These are phyloP conservation scores for Neotropicomus parvogracilis DNA, from an alignment of 1,284 basidiomycete species.

Conservation along the genomic window DNA sequence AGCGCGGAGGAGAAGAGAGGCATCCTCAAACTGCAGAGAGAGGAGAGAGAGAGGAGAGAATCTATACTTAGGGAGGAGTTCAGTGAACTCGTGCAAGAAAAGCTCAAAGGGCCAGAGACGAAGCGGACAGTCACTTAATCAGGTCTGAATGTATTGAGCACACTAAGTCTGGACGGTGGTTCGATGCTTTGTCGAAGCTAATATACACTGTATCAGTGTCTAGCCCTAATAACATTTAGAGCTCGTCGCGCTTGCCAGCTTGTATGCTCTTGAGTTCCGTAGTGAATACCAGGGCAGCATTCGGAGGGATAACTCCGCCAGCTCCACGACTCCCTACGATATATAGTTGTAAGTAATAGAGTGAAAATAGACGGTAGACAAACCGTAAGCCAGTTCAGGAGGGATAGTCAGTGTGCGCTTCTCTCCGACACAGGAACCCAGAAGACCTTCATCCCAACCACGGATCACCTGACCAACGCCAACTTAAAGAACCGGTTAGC, in stretches of 20 bases:
- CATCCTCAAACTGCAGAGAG: constrained; percentile 88
- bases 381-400: constrained; percentile 75
- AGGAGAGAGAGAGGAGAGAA: constrained; percentile 90
- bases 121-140: constrained; percentile 15
- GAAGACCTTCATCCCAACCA: constrained; percentile 78
- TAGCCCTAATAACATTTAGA: constrained; percentile 22
- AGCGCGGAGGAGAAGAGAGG: constrained; percentile 96
- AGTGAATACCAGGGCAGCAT: constrained; percentile 86
- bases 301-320: constrained; percentile 75
- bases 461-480: constrained; percentile 78
- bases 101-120: constrained; percentile 48
- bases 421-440: constrained; percentile 86
- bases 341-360: neutral
- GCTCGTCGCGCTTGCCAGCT: constrained; percentile 37
- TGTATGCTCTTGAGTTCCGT: constrained; percentile 71
- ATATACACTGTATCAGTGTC: neutral
- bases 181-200: neutral
- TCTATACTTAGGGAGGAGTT: constrained; percentile 77
- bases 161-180: neutral
- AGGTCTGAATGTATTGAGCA: neutral
- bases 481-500: constrained; percentile 43
- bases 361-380: constrained; percentile 28
- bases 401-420: constrained; percentile 91
- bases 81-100: constrained; percentile 73
- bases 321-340: constrained; percentile 68